Base-by-base conservation (phyloP, 164 flowering plant genomes). In the Pachysandra terminalis region DNA sequence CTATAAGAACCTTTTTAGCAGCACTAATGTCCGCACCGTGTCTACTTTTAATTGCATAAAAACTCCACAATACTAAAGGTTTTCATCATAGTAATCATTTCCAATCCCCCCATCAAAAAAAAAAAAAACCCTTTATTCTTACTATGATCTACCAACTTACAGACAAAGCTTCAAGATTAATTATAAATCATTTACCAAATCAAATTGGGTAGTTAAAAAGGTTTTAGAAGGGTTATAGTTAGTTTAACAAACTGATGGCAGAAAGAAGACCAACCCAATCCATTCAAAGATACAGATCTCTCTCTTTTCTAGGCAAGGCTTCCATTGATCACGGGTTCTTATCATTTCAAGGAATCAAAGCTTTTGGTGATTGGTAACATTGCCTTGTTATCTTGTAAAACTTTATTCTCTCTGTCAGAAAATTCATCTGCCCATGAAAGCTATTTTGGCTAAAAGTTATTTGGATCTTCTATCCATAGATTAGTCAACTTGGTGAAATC, bases 301-400 rank as follows among this genome's bases (percentile, higher is more conserved):
- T n/a, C 23, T 16, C 26, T 26, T 53, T 58, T 58, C 37, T 0
- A 58, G 37, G n/a, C 61, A 58, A 58, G 40, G 61, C 37, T 58
- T 58, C 61, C 61, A 26, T 26, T 16, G 37, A 58, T 58, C 40
- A 26, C 61, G 61, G 61, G 37, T 19, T 58, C 25, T 8, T n/a
- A 5, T 27, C 19, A 15, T 56, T 25, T 17, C 6, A 24, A 10
- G 3, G n/a, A 6, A 56, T 27, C 58, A 14, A 26, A 26, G 7
- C 9, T 58, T 58, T 27, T 58, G 37, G n/a, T 8, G 3, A 5
- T 32, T 32, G 37, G 37, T 32, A 7, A 24, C 59, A 2, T 14
- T 9, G 25, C 28, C 28, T 26, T 3, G 37, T 27, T 58, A 26
- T 58, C 61, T 19, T 58, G n/a, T 26, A 3, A 58, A 32, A 32